phyloP scores from a whole-genome alignment of 2,329 filamentous ascomycete genomes.

The Zasmidium citrigriseum region DNA sequence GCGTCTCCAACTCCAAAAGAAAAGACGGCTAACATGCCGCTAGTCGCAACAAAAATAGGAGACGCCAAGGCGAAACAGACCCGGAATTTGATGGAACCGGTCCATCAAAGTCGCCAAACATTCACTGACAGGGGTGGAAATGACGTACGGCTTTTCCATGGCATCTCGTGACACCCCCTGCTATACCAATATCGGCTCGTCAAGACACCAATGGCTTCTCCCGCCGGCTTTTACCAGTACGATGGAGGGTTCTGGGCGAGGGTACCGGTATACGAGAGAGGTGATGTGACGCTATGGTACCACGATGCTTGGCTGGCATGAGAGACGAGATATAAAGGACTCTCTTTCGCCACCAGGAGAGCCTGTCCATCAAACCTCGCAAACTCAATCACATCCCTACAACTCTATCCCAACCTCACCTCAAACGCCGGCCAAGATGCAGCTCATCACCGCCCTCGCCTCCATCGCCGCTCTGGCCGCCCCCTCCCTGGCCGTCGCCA shows the following conservation, averaged over 20 bases:
- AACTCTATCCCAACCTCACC: background rate
- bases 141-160: background rate
- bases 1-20: no score
- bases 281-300: background rate
- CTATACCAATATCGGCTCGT: background rate
- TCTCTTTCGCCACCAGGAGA: background rate
- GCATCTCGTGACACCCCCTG: background rate
- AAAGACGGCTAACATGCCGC: no score
- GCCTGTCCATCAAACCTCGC: background rate
- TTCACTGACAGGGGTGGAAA: no score
- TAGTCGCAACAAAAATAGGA: no score
- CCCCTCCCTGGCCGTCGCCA: background rate
- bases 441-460: conserved; percentile 7
- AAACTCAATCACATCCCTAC: background rate
- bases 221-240: conserved; percentile 1
- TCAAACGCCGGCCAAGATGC: conserved; percentile 4
- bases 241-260: background rate
- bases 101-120: no score
- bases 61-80: no score
- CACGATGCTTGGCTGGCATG: background rate
- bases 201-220: background rate
- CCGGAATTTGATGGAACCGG: no score
- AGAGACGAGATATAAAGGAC: background rate
- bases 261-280: background rate
- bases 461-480: background rate